Evolutionary conservation across 169 alveolate species (phyloP), one percentile per base, ranked within the genome.

Genomic region (Plasmodium chabaudi): DNA sequence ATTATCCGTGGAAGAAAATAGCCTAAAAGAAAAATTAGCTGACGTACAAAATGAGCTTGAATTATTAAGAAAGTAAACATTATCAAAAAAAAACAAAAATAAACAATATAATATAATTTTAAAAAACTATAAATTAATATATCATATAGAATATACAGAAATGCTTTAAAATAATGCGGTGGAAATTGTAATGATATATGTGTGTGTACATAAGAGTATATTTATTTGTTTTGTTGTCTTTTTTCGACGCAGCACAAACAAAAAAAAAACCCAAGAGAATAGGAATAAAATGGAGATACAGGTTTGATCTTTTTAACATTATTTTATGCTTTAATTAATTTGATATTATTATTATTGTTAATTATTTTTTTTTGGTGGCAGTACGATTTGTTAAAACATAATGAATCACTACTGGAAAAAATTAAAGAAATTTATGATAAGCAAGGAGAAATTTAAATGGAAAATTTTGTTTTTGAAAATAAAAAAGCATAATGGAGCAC

Each of bases 321-420:
- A 73, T 64, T 47, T 73, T 42, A 23, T 57, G 27, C 46, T 68
- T 34, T 34, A 34, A 47, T 59, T 71, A 49, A 34, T 19, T 5
- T 53, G 12, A 23, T 13, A 42, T 23, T 17, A 1, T 19, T 71
- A 49, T 71, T 25, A 49, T 13, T 27, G 15, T 44, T 68, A 3
- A 46, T 44, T 67, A 9, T 69, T 51, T 71, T 51, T 34, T 72
- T 72, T 56, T 72, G 55, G 34, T 72, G 23, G 4, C 23, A 75
- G 88, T 75, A 63, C 70, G 88, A 75, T 67, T 75, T 75, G 34
- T 75, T 75, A 47, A 75, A 75, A 68, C 88, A 75, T 55, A 75
- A 75, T 47, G 88, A 75, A 75, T 75, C 88, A 21, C 39, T 75
- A 47, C 67, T 75, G 21, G 88, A 75, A 42, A 75, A 47, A 75